Evolutionary conservation across 192 early-diverging fungal genomes (phyloP), one percentile per base, ranked within the genome.

Genomic region (Cladochytrium replicatum): DNA sequence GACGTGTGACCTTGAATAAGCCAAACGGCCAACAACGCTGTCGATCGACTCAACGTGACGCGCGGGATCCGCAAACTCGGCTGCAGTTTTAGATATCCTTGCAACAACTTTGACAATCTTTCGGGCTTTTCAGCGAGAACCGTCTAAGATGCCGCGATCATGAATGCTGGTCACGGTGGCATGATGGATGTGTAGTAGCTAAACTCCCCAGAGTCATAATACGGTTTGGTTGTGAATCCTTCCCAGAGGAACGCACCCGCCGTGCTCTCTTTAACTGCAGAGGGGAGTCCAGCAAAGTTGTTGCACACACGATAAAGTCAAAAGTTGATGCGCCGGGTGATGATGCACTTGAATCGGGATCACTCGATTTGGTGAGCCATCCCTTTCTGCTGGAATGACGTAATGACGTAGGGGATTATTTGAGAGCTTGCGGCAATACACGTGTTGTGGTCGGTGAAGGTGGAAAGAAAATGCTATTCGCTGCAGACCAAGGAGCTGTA

Each of bases 381-480:
- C 77, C 75, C 28, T 77, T 71, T 21, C 67, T 60, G 28, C 78
- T 2, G 81, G 75, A 9, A 81, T 54, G n/a, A 82, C 81, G 39
- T 63, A 72, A 63, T 32, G n/a, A 64, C 59, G 40, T 54, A 62
- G 25, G 61, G 52, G 9, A 65, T 61, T 9, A 66, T 27, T 4
- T 32, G 34, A 26, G 26, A n/a, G n/a, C 89, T n/a, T 99, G 95
- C 93, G 95, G 94, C 58, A 93, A 92, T 61, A 98, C 94, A 26
- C 89, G 94, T 74, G 58, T 90, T 22, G 89, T 96, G 2, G 80
- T 90, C 43, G 95, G 93, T 39, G 91, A 93, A 53, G 84, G 83
- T 31, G 89, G 89, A 17, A 72, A 72, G 43, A 69, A 77, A 61
- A 54, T 68, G 24, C 41, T 72, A 23, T 63, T 52, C 41, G 48